These are phyloP conservation scores for Effrenium voratum DNA, from an alignment of 73 alveolate species.

Conservation along the genomic window DNA sequence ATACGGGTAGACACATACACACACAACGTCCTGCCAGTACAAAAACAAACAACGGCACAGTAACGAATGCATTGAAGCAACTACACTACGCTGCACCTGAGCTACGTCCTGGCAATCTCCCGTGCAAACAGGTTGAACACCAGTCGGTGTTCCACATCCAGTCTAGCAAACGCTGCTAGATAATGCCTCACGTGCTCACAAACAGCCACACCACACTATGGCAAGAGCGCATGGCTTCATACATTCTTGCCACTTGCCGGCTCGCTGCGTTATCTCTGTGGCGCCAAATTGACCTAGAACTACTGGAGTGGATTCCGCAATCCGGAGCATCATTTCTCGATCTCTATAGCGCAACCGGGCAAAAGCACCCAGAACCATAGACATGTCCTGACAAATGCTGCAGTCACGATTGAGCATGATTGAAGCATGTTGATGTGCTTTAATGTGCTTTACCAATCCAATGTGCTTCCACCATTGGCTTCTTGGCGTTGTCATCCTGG, in stretches of 20 bases:
- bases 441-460: not conserved
- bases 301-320: slow-evolving; percentile 75
- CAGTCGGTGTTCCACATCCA: slow-evolving; percentile 89
- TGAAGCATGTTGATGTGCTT: not conserved
- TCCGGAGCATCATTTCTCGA: slow-evolving; percentile 74
- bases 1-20: too few species aligned
- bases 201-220: not conserved
- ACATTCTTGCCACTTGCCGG: not conserved
- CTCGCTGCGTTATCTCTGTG: slow-evolving; percentile 18
- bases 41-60: too few species aligned
- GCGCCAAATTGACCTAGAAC: slow-evolving; percentile 68
- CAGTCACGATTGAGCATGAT: not conserved
- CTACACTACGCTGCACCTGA: too few species aligned
- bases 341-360: slow-evolving; percentile 85
- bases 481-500: not conserved
- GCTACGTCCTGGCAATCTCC: slow-evolving; percentile 89
- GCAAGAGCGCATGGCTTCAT: not conserved
- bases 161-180: slow-evolving; percentile 95
- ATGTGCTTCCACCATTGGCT: not conserved
- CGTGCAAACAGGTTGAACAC: slow-evolving; percentile 84
- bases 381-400: slow-evolving; percentile 47
- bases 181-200: slow-evolving; percentile 43
- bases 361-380: slow-evolving; percentile 56
- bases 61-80: too few species aligned
- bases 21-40: too few species aligned